Base-by-base conservation (phyloP, 371 early-diverging fungal genomes). In the Circinella minor region DNA sequence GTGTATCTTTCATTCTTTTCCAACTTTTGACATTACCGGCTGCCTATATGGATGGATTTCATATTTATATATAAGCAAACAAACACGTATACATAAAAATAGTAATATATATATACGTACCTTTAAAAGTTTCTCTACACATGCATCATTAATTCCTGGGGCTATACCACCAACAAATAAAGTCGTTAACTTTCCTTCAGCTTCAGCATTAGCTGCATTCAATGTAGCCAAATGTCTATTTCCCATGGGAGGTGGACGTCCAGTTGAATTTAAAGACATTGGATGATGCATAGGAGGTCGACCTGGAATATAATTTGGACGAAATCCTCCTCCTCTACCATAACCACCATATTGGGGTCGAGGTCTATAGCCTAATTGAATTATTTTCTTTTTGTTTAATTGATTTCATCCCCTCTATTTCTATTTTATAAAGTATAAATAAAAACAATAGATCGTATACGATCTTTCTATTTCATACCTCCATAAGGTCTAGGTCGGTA, bases 141-240 rank as follows among this genome's bases (percentile, higher is more conserved):
- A 89, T 1, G 73, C 87, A 73, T 95, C 94, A 55, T 74, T 82
- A 27, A 93, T 81, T 0, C 92, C 92, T 17, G 90, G 82, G 0
- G 91, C 83, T 67, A 95, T 95, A n/a, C 85, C 85, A 43, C 90
- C 91, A 20, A 95, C 88, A 74, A 93, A 95, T 3, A 93, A 75
- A 4, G 92, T 92, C 14, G 89, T 90, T 36, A 90, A 73, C 71
- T 90, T 92, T 20, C 91, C 92, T 37, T 51, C 51, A 51, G 9
- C 43, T 43, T 9, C 43, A 43, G 71, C 55, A 10, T 67, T 70
- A 37, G 67, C 37, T 17, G 55, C 14, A 36, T 11, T 11, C 1
- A 3, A 9, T 11, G 55, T 37, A 47, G 69, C 55, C 11, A 36
- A 20, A 18, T 51, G 27, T n/a, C 43, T 43, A 11, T 43, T 43